Evolutionary conservation across 257 asterid species (phyloP).

Genomic region (Penstemon barbatus): DNA sequence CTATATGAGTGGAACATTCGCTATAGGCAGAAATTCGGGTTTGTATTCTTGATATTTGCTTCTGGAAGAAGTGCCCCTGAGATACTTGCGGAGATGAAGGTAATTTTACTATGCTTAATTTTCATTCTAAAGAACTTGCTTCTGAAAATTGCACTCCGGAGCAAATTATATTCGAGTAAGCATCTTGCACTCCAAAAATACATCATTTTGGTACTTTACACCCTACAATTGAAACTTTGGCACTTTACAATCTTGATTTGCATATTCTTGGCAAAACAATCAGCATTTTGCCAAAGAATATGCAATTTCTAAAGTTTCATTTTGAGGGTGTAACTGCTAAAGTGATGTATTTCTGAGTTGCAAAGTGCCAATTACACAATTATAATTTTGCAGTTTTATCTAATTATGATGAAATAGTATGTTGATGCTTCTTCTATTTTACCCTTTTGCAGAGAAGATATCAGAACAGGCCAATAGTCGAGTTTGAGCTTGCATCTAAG

Average conservation of each 20-base stretch:
- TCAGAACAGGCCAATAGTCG: slow-evolving; percentile 78
- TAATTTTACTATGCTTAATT: slow-evolving; percentile 26
- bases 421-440: background rate
- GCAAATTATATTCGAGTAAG: background rate
- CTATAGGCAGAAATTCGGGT: slow-evolving; percentile 77
- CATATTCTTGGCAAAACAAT: no score
- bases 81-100: slow-evolving; percentile 88
- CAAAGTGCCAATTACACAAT: background rate
- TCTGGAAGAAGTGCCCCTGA: slow-evolving; percentile 89
- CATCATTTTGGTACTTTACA: no score
- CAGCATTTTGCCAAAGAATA: no score
- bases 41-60: slow-evolving; percentile 86
- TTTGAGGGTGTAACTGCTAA: no score
- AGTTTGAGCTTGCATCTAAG: slow-evolving; percentile 79
- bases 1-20: slow-evolving; percentile 74
- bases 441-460: slow-evolving; percentile 59
- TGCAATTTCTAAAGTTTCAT: no score
- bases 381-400: no score
- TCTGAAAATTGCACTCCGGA: background rate
- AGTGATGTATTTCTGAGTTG: background rate
- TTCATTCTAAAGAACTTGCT: background rate
- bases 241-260: no score
- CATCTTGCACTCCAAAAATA: no score
- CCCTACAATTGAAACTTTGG: no score
- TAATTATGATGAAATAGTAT: background rate